Evolutionary conservation across 2,329 filamentous ascomycete species (phyloP), one percentile per base, ranked within the genome.

Genomic region (Tetracladium maxilliforme): DNA sequence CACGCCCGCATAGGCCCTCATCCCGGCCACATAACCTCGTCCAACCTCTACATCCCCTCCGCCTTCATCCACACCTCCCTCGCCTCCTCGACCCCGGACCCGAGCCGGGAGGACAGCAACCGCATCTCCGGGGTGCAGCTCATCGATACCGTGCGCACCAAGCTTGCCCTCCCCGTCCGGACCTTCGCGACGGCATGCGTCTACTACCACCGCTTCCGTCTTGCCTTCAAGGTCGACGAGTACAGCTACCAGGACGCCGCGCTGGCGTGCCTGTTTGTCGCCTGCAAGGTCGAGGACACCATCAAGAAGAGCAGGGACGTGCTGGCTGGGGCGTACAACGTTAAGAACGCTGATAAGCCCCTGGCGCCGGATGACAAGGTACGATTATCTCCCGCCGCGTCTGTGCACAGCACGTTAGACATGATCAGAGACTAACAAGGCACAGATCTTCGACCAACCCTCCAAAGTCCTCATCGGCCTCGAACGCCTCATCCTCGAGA

Each of bases 211-310:
- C 84, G 84, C 38, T 94, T 94, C 47, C 75, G 87, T 16, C 64
- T 95, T 26, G 70, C 77, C 22, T 84, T 92, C 42, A 67, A 74
- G n/a, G 82, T 86, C 38, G 71, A 61, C 35, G 84, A 92, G 42
- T 93, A 92, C 50, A 80, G 79, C 47, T 84, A 74, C 35, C 52
- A 82, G 48, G 87, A 95, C 45, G 86, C 83, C 3, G 83, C 87
- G 0, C 70, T 90, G 6, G 83, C 90, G 2, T 78, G 83, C 14
- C 58, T 98, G 7, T 87, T 95, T 43, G 80, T 86, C 4, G 86
- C 86, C 3, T 95, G 87, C 61, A 98, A 98, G 56, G 84, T 92
- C 22, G 90, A 98, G 51, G 90, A 98, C 49, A 98, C 90, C 1
- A 68, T 94, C 37, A 98, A 98, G 55, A 95, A 95, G 57, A 92